Evolutionary conservation across 371 early-diverging fungal species (phyloP), one percentile per base, ranked within the genome.

Genomic region (Dichotomocladium elegans): DNA sequence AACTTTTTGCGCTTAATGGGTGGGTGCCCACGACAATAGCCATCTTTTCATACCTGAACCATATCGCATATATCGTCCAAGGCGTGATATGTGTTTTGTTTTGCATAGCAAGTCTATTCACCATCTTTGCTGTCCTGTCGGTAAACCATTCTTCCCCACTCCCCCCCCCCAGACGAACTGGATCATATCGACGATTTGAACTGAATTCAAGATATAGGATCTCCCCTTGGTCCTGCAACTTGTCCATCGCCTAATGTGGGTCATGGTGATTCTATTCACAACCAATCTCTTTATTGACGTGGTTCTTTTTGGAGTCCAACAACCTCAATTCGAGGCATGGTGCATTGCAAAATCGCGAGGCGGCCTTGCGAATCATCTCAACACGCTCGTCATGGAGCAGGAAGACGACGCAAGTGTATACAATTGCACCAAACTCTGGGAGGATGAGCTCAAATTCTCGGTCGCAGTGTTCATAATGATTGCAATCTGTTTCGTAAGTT

Each of bases 41-140:
- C 1, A 35, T 74, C 9, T 74, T 59, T 51, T 71, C 75, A 9
- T 61, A 71, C 40, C 43, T 71, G 12, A 54, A 71, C 30, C 19
- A 44, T 9, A 27, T 51, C 12, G 61, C 65, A 1, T 29, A 64
- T 17, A 57, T 71, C 12, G 31, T 67, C 4, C 68, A 62, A 45
- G 75, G 69, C 14, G 41, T 63, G 3, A 40, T 71, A 1, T 71
- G 71, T 29, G 41, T 74, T 4, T 15, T 60, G 12, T 68, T 74
- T 45, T 51, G 51, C 11, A 40, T 74, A 4, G 64, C 60, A 4
- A 64, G 67, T 6, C 8, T 66, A 1, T 60, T 66, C 25, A 57
- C 66, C 7, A 29, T 74, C 5, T 61, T 64, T 54, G 52, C 63
- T 3, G 51, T 70, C 17, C 43, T 61, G n/a, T 25, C 53, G 53